These are phyloP conservation scores for Trichocladium uniseriatum DNA, from an alignment of 495 filamentous ascomycete species.

Conservation along the genomic window DNA sequence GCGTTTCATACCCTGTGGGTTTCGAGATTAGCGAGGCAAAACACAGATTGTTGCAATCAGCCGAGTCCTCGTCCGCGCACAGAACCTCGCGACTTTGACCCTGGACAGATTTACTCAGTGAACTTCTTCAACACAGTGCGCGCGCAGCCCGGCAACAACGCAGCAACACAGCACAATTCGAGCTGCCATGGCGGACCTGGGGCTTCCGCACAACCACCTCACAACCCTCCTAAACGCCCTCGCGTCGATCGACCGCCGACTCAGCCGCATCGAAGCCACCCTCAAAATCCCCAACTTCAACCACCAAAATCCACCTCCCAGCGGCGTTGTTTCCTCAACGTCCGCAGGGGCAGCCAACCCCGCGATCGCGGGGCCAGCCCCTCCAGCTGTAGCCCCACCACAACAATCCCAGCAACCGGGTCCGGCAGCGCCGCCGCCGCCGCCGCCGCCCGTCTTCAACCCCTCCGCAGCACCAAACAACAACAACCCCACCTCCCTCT, in stretches of 20 bases:
- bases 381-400: not conserved
- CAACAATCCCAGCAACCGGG: constrained; percentile 1
- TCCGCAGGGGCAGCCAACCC: too few relatives aligned
- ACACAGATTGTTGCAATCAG: too few relatives aligned
- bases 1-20: too few relatives aligned
- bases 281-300: constrained; percentile 11
- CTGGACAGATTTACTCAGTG: too few relatives aligned
- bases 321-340: too few relatives aligned
- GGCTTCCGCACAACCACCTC: constrained; percentile 17
- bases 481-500: not conserved
- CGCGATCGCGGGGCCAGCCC: not conserved
- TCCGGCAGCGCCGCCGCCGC: not conserved
- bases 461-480: too few relatives aligned
- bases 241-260: constrained; percentile 28
- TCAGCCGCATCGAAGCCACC: constrained; percentile 24
- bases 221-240: constrained; percentile 22
- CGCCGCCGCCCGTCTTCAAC: not conserved
- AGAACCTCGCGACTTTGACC: too few relatives aligned
- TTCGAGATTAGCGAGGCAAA: too few relatives aligned
- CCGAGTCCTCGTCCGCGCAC: too few relatives aligned
- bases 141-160: too few relatives aligned
- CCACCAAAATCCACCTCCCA: not conserved
- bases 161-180: too few relatives aligned
- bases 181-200: constrained; percentile 16
- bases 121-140: too few relatives aligned